phyloP scores from a whole-genome alignment of 345 rosid species.

The Limnanthes douglasii region DNA sequence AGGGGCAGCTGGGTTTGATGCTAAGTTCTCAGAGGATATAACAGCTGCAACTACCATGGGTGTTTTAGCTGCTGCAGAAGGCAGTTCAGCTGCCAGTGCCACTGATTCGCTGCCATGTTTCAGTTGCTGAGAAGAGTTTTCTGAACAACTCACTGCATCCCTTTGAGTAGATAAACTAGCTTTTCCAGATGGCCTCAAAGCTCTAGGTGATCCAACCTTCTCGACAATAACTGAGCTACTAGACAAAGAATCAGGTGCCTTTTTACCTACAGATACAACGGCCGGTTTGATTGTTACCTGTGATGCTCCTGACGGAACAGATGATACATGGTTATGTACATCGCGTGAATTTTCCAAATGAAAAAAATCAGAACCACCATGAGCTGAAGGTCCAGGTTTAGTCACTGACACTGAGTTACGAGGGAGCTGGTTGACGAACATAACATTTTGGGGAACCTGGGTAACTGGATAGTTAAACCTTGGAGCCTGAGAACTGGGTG shows the following conservation, averaged over 20 bases:
- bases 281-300: conserved; percentile 42
- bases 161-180: conserved; percentile 16
- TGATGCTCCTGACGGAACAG: conserved; percentile 20
- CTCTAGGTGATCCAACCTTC: conserved; percentile 27
- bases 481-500: conserved; percentile 46
- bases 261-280: conserved; percentile 25
- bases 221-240: conserved; percentile 16
- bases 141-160: conserved; percentile 18
- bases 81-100: conserved; percentile 11
- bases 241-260: conserved; percentile 14
- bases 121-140: conserved; percentile 18
- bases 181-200: conserved; percentile 23
- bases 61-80: conserved; percentile 16
- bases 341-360: conserved; percentile 26
- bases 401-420: conserved; percentile 19
- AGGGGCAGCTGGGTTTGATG: conserved; percentile 8
- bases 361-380: conserved; percentile 18
- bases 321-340: conserved; percentile 17
- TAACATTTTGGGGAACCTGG: conserved; percentile 50
- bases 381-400: conserved; percentile 24
- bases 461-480: conserved; percentile 32
- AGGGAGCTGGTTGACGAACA: conserved; percentile 29
- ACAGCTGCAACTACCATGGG: conserved; percentile 12
- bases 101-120: conserved; percentile 22
- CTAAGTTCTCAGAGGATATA: conserved; percentile 6